Evolutionary conservation across 2,329 filamentous ascomycete genomes (phyloP).

Genomic region (Microdochium nivale): DNA sequence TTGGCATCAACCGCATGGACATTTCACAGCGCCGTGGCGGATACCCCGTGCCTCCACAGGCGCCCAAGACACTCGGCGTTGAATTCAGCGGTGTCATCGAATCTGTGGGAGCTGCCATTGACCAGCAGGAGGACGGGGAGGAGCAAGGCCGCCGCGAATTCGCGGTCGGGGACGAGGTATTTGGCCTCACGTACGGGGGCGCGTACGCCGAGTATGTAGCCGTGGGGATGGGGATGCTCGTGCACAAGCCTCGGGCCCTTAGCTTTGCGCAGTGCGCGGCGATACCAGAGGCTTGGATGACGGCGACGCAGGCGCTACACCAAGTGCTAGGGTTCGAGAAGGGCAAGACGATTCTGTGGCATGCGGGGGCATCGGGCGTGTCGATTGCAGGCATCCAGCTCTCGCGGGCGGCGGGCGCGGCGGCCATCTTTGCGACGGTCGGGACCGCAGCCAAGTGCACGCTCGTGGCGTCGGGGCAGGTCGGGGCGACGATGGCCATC

Average conservation of each 20-base stretch:
- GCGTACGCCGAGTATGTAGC: constrained; percentile 84
- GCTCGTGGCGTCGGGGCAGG: constrained; percentile 58
- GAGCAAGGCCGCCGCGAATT: constrained; percentile 41
- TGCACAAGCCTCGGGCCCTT: constrained; percentile 68
- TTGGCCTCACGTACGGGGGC: constrained; percentile 83
- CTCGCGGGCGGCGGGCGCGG: constrained; percentile 56
- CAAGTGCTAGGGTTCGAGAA: constrained; percentile 66
- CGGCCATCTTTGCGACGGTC: constrained; percentile 70
- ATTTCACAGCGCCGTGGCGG: constrained; percentile 64
- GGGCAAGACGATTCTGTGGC: constrained; percentile 76
- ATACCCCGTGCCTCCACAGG: constrained; percentile 66
- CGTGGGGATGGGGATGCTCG: constrained; percentile 68
- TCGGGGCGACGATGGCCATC: constrained; percentile 72
- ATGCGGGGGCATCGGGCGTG: constrained; percentile 82
- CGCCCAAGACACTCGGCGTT: constrained; percentile 62
- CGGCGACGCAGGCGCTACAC: constrained; percentile 85
- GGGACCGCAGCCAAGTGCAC: constrained; percentile 71
- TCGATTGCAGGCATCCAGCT: constrained; percentile 85
- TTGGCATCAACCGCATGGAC: constrained; percentile 84
- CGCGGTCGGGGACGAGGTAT: constrained; percentile 70
- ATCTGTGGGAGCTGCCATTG: constrained; percentile 39
- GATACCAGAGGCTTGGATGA: constrained; percentile 86
- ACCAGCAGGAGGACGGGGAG: no score
- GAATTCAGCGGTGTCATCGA: constrained; percentile 68
- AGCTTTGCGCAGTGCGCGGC: constrained; percentile 70